These are phyloP conservation scores for Aplosporella prunicola DNA, from an alignment of 2,329 filamentous ascomycete species.

Conservation along the genomic window DNA sequence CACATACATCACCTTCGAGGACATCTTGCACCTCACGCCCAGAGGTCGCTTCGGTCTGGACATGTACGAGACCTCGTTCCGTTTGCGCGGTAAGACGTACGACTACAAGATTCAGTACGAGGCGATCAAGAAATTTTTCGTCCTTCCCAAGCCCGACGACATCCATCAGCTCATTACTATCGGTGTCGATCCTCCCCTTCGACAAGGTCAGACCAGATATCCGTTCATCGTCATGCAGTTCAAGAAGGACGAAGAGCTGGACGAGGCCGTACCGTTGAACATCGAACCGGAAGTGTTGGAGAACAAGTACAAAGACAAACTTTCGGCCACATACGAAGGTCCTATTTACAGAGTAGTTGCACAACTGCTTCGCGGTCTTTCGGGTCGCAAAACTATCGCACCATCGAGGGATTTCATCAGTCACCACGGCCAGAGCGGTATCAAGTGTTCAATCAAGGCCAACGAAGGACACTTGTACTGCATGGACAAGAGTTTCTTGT, in stretches of 20 bases:
- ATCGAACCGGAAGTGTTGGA: conserved; percentile 84
- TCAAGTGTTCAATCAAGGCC: conserved; percentile 99
- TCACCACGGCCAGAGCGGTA: conserved; percentile 86
- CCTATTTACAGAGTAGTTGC: conserved; percentile 89
- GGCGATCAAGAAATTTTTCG: conserved; percentile 96
- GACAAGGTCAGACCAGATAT: conserved; percentile 95
- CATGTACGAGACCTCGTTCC: conserved; percentile 97
- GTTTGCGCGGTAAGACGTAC: conserved; percentile 95
- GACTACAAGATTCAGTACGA: conserved; percentile 99
- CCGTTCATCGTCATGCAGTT: conserved; percentile 99
- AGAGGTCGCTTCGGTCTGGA: conserved; percentile 99
- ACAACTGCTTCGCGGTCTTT: conserved; percentile 88
- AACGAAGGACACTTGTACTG: conserved; percentile 97
- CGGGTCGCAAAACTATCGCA: conserved; percentile 88
- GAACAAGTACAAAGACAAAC: conserved; percentile 78
- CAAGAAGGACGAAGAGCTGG: conserved; percentile 95
- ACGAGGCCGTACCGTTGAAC: conserved; percentile 55
- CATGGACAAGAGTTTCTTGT: conserved; percentile 96
- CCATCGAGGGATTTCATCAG: conserved; percentile 91
- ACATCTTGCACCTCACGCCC: conserved; percentile 92
- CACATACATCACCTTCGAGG: conserved; percentile 93
- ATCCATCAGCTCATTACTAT: conserved; percentile 91
- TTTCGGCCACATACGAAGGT: conserved; percentile 83
- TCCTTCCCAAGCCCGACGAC: conserved; percentile 97
- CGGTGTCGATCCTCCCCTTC: conserved; percentile 85